Conservation (phyloP, 1,284 basidiomycete species). For the Rugosomyces carneus region DNA sequence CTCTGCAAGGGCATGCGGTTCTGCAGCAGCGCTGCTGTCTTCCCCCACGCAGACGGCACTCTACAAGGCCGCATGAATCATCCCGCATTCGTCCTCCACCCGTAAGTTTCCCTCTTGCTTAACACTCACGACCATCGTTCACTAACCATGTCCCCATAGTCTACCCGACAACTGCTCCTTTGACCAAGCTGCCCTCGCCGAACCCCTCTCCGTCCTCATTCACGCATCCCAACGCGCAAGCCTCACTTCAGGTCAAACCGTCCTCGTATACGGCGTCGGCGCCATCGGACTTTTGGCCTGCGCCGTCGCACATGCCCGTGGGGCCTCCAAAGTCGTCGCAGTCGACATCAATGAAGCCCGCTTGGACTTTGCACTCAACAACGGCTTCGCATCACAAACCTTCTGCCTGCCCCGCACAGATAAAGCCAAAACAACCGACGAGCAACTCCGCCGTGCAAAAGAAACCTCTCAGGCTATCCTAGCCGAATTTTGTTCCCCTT, state of each 20-base stretch:
- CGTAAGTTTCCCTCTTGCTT: constrained; percentile 47
- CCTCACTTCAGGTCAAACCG: constrained; percentile 54
- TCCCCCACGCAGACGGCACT: constrained; percentile 91
- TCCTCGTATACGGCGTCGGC: constrained; percentile 88
- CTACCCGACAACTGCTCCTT: constrained; percentile 73
- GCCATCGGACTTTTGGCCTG: constrained; percentile 89
- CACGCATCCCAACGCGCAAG: constrained; percentile 74
- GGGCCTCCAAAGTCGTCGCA: constrained; percentile 67
- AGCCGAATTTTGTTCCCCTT: constrained; percentile 51
- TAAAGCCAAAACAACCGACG: constrained; percentile 48
- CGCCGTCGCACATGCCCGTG: constrained; percentile 66
- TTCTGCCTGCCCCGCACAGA: constrained; percentile 56
- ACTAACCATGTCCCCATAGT: constrained; percentile 33
- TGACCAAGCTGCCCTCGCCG: constrained; percentile 81
- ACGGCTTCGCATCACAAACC: constrained; percentile 74
- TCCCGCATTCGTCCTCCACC: constrained; percentile 79
- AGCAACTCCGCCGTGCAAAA: constrained; percentile 64
- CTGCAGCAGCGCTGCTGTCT: constrained; percentile 84
- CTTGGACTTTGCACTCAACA: constrained; percentile 66
- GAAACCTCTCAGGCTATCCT: constrained; percentile 51
- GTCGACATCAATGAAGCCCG: constrained; percentile 83
- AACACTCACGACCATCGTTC: constrained; percentile 12
- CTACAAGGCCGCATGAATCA: constrained; percentile 87
- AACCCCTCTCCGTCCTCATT: constrained; percentile 86
- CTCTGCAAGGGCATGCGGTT: constrained; percentile 88